Base-by-base conservation (phyloP, 164 flowering plant genomes). In the Vitis labrusca region DNA sequence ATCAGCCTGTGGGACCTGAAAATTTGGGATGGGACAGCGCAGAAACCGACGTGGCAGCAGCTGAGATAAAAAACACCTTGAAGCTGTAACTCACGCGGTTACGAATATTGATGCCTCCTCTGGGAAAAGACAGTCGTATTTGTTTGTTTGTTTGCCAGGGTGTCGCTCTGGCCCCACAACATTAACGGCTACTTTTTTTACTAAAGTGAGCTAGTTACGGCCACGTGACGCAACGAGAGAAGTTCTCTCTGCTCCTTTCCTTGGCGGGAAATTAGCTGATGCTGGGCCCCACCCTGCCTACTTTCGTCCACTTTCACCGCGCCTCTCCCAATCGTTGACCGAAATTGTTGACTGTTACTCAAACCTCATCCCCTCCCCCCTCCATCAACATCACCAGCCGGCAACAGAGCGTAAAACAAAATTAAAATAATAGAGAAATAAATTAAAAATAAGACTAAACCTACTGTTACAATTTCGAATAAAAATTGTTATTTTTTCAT, bases 111-210 rank as follows among this genome's bases (percentile, higher is more conserved):
- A 69, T 60, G 65, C 64, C 7, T 53, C 10, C 44, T 8, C 37
- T 8, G 13, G n/a, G 49, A 37, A 66, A 66, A 15, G 17, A 66
- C 23, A 27, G 5, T 61, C 13, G 6, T 15, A 23, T 23, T 50
- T 23, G 32, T 15, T 19, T 12, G 29, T 11, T 37, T n/a, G 9
- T 66, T 32, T 55, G 67, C 76, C 72, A 63, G 76, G 54, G 59
- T 68, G 72, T 58, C 16, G 44, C 2, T 8, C 56, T 59, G 68
- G 54, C 48, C 54, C 71, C 67, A 66, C 62, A 13, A 15, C 50
- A 37, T 44, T 68, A 74, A 74, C 73, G 77, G 77, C 77, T 70
- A 75, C 63, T 51, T 64, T 52, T 65, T 65, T 50, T 30, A 13
- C 10, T 1, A 51, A 9, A 10, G 61, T 27, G 10, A 19, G 9